Evolutionary conservation across 2,329 filamentous ascomycete species (phyloP), one percentile per base, ranked within the genome.

Genomic region (Aschersonia sp.): DNA sequence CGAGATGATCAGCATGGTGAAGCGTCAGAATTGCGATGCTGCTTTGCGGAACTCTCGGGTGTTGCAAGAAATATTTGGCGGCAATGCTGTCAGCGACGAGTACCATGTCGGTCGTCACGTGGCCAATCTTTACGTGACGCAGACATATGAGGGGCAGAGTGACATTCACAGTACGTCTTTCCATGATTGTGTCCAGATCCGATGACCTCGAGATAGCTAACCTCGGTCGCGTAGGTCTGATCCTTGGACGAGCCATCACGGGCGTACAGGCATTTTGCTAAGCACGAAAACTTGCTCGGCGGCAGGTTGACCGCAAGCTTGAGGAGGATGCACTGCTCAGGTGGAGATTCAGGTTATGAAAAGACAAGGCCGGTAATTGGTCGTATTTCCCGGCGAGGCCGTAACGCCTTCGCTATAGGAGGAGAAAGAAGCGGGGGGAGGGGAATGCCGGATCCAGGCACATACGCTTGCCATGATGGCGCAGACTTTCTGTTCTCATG

Each of bases 101-200:
- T 98, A 97, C 60, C 81, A 81, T 52, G 95, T 98, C 59, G 92
- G 87, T 12, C 79, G 92, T 53, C 92, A 97, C 69, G 92, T 95
- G 50, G 83, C 90, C 48, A 98, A 98, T 64, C 66, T 98, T 53
- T 98, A 94, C 65, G 92, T 98, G 47, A 94, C 90, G 47, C 90
- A 97, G 69, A 97, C 90, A 2, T 98, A 98, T 57, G 92, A 98
- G 68, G 92, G 92, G 29, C 92, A 97, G 68, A 95, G 89, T 61
- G 92, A 97, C 66, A 97, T 97, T 62, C 92, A 97, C 65, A 79
- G 87, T 90, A 69, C 76, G 84, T 77, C 35, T 32, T 49, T 50
- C 9, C 4, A n/a, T 29, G 22, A 43, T 47, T 37, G 39, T 32
- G 29, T 31, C 30, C 32, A n/a, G 14, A 30, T 6, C 10, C 30